Evolutionary conservation across 1,139 yeast species (phyloP), one percentile per base, ranked within the genome.

Genomic region (Yamadazyma blattariae): DNA sequence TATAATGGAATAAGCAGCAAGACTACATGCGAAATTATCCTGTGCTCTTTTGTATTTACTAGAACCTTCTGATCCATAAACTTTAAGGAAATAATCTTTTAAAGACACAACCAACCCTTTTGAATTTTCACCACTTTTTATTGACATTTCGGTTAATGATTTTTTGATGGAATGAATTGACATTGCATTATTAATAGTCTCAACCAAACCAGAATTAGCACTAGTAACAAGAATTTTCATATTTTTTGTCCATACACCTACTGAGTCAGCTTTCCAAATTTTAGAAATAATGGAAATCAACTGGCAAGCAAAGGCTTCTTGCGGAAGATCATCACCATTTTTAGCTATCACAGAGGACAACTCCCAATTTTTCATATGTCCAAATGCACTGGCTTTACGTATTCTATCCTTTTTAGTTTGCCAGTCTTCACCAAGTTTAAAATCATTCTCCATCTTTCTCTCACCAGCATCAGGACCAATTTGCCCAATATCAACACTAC

Each of bases 271-370:
- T 34, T 77, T 75, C 97, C 97, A 92, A 31, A 88, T 80, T 36
- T 77, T 79, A 0, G 95, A 82, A 59, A 90, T 86, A 29, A 95
- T 82, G 37, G 85, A 81, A 32, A 92, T 90, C 25, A 92, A 59
- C 54, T 92, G 98, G 47, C 97, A 89, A 0, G 98, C 98, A 67
- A 92, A 89, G 0, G 98, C 97, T 55, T 92, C 98, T 56, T 92
- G 98, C 15, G 96, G 86, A 35, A 92, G 60, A 57, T 92, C 98
- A 51, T 86, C 92, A 21, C 98, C 98, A 33, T 96, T 90, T 53
- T 92, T 92, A 7, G 92, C 96, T 54, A 92, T 92, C 3, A 90
- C 97, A 0, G 97, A 89, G 47, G 92, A 88, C 26, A 92, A 59
- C 41, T 92, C 97, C 98, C 98, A 92, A 55, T 88, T 86, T 23